A percentile compares a stretch with the other conserved stretches of the same genome.
phyloP scores from a whole-genome alignment of 495 filamentous ascomycete genomes.

The Aspergillus nidulans region DNA sequence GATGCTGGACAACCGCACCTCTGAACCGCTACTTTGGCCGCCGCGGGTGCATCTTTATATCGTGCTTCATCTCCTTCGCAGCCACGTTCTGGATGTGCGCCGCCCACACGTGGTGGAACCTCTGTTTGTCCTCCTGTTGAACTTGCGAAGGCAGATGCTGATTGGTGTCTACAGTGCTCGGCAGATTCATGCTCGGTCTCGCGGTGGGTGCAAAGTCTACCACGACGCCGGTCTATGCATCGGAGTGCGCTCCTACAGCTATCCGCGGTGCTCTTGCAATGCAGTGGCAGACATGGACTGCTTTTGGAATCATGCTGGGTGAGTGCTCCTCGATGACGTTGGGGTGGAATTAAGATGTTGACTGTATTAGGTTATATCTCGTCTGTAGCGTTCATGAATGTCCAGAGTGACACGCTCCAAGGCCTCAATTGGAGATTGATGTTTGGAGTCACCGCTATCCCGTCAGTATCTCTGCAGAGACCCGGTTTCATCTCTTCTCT shows the following conservation, averaged over 20 bases:
- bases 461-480: conserved; percentile 8
- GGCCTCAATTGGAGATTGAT: conserved; percentile 41
- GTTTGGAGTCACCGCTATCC: conserved; percentile 46
- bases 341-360: background rate
- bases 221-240: conserved; percentile 54
- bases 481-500: background rate
- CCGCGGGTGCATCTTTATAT: conserved; percentile 56
- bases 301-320: conserved; percentile 81
- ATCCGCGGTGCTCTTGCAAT: conserved; percentile 59
- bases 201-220: conserved; percentile 58
- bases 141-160: no score
- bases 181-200: conserved; percentile 55
- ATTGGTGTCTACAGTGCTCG: conserved; percentile 33
- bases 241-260: conserved; percentile 51
- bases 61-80: conserved; percentile 41
- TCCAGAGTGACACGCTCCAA: conserved; percentile 42
- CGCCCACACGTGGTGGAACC: conserved; percentile 45
- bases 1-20: conserved; percentile 52
- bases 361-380: conserved; percentile 49
- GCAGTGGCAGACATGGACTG: conserved; percentile 65
- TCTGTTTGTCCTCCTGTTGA: conserved; percentile 24
- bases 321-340: conserved; percentile 12
- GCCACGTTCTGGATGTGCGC: conserved; percentile 47
- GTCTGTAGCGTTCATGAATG: conserved; percentile 58
- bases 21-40: conserved; percentile 53